Evolutionary conservation across 495 filamentous ascomycete species (phyloP).

Genomic region (Annulohypoxylon moriforme): DNA sequence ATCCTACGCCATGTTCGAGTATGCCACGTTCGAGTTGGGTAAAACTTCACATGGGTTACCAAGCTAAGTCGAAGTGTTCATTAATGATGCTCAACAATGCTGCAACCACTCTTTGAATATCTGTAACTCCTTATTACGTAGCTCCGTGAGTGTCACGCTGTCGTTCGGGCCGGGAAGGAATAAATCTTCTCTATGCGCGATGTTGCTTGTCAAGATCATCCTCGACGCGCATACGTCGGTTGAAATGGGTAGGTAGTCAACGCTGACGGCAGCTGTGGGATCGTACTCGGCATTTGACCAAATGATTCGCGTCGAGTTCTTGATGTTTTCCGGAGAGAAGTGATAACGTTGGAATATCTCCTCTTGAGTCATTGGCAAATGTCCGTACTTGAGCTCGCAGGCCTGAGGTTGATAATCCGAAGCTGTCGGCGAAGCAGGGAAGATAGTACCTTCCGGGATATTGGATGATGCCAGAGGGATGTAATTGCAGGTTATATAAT

Average conservation of each 20-base stretch:
- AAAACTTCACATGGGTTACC: too few relatives aligned
- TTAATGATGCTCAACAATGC: neutral
- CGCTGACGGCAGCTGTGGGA: slow-evolving; percentile 12
- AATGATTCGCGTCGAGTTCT: slow-evolving; percentile 23
- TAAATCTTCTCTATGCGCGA: slow-evolving; percentile 22
- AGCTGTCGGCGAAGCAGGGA: neutral
- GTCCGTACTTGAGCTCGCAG: slow-evolving; percentile 6
- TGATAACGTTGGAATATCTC: slow-evolving; percentile 16
- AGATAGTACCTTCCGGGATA: slow-evolving; percentile 17
- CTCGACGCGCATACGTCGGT: slow-evolving; percentile 12
- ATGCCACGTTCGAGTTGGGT: too few relatives aligned
- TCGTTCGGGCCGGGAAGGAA: slow-evolving; percentile 12
- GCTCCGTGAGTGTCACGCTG: slow-evolving; percentile 2
- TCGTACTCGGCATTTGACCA: slow-evolving; percentile 28
- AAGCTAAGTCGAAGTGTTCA: neutral
- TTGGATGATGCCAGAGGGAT: slow-evolving; percentile 3
- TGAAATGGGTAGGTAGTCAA: slow-evolving; percentile 17
- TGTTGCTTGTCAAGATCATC: slow-evolving; percentile 30
- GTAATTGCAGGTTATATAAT: slow-evolving; percentile 21
- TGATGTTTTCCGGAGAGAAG: slow-evolving; percentile 14
- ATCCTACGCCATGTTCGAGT: too few relatives aligned
- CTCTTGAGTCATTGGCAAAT: slow-evolving; percentile 15
- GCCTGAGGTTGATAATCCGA: slow-evolving; percentile 4
- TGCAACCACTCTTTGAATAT: slow-evolving; percentile 27
- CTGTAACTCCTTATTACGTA: slow-evolving; percentile 21